Conservation (phyloP, 805 yeast species). For the Teunomyces stri region DNA sequence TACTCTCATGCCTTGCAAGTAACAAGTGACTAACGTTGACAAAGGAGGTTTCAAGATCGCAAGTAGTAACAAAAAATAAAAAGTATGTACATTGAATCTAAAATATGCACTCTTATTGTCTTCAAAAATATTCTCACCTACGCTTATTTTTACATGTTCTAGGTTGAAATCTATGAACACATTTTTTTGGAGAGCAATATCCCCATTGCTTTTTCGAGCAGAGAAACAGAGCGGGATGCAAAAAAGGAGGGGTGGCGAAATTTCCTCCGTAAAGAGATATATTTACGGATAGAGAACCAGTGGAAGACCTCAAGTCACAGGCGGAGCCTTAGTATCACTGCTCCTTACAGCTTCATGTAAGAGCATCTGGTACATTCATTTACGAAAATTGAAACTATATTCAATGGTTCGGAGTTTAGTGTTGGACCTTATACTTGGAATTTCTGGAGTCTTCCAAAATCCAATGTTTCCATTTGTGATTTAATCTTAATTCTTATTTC, state of each 20-base stretch:
- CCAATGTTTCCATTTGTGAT: background rate
- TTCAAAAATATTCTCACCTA: conserved; percentile 1
- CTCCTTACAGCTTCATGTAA: background rate
- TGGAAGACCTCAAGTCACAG: too few relatives aligned
- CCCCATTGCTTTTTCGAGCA: background rate
- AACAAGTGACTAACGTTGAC: background rate
- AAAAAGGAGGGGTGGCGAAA: background rate
- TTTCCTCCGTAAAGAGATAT: background rate
- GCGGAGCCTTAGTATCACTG: too few relatives aligned
- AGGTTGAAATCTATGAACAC: background rate
- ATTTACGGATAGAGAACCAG: background rate
- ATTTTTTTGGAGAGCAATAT: background rate
- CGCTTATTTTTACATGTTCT: background rate
- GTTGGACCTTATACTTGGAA: background rate
- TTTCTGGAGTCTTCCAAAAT: background rate
- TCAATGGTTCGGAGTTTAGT: background rate
- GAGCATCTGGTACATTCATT: background rate
- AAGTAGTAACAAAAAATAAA: background rate
- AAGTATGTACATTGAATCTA: background rate
- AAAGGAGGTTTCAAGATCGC: conserved; percentile 4
- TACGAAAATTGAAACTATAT: background rate
- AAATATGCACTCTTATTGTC: background rate
- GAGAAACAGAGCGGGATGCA: background rate
- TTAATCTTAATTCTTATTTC: background rate
- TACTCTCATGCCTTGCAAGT: background rate